Evolutionary conservation across 805 yeast species (phyloP), one percentile per base, ranked within the genome.

Genomic region (Saccharomyces paradoxus): DNA sequence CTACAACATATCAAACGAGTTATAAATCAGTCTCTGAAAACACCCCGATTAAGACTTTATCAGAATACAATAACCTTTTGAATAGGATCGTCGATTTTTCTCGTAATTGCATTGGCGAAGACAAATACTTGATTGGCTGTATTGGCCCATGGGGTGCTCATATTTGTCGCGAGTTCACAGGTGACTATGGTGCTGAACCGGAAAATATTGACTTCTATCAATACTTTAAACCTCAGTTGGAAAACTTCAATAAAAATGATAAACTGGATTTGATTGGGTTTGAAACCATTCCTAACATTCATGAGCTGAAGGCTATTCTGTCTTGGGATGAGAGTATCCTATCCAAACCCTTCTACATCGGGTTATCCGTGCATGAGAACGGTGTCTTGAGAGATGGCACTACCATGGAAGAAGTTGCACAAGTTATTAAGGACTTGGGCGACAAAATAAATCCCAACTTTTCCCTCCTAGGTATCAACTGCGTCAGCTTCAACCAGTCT

Each of bases 61-160:
- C 54, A 22, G 64, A 63, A 46, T 66, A 67, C 52, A 49, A 60
- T 21, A 55, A 50, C 7, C 50, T 68, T 24, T 53, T 66, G 41
- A 56, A 48, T 22, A 60, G 56, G 31, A 68, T 68, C 14, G 61
- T 60, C 7, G 10, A 46, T 0, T 66, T 63, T 49, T 57, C 63
- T 8, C 55, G 68, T n/a, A 52, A 52, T 5, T 59, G 64, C 46
- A 57, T 63, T 26, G 68, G 66, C 28, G 56, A 59, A 3, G 62
- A 60, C 17, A 56, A 50, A 46, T 64, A 62, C 51, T 53, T 63
- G 37, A 57, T 66, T 1, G 95, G 87, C 0, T 80, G 87, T 7
- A 69, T 87, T 41, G 96, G 96, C 0, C 89, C 96, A 0, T 88
- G 81, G 65, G 95, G 91, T 0, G 87, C 91, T 0, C 81, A 71